Conservation (phyloP, 495 filamentous ascomycete species). For the Sphaerosporella brunnea region DNA sequence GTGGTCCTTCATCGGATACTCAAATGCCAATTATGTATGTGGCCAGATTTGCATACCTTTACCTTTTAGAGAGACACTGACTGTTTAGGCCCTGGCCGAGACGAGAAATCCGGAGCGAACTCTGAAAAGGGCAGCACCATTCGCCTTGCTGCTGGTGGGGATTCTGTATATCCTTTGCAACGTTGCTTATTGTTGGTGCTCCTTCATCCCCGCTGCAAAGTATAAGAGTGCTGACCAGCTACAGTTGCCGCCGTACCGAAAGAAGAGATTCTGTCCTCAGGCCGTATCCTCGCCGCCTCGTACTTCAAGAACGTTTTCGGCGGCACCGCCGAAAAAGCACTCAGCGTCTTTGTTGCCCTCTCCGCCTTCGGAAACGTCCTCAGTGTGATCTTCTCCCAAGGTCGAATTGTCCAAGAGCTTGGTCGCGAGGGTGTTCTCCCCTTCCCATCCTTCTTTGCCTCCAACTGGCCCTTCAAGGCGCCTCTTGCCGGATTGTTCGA, state of each 20-base stretch:
- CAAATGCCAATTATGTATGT: constrained; percentile 56
- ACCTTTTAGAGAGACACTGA: no score
- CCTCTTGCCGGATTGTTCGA: constrained; percentile 44
- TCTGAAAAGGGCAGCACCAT: constrained; percentile 43
- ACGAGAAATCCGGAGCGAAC: constrained; percentile 45
- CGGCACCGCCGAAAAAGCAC: constrained; percentile 34
- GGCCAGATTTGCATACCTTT: no score
- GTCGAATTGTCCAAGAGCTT: constrained; percentile 32
- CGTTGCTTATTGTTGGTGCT: constrained; percentile 60
- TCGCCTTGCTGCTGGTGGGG: constrained; percentile 42
- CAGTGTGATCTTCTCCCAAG: constrained; percentile 37
- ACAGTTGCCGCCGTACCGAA: constrained; percentile 31
- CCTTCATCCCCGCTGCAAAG: no score
- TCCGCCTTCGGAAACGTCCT: constrained; percentile 56
- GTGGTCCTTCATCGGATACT: constrained; percentile 34
- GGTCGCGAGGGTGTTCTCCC: constrained; percentile 50
- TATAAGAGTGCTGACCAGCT: constrained; percentile 34
- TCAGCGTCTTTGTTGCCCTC: constrained; percentile 55
- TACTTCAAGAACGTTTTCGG: constrained; percentile 8
- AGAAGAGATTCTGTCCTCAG: constrained; percentile 16
- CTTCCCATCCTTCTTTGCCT: constrained; percentile 42
- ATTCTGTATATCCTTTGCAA: constrained; percentile 53
- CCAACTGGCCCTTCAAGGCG: constrained; percentile 48
- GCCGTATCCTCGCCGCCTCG: constrained; percentile 5
- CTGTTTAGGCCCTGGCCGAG: constrained; percentile 33